A percentile compares a stretch with the other conserved stretches of the same genome.
These are phyloP conservation scores for Teratosphaeria zuluensis DNA, from an alignment of 2,329 filamentous ascomycete genomes.

Conservation along the genomic window DNA sequence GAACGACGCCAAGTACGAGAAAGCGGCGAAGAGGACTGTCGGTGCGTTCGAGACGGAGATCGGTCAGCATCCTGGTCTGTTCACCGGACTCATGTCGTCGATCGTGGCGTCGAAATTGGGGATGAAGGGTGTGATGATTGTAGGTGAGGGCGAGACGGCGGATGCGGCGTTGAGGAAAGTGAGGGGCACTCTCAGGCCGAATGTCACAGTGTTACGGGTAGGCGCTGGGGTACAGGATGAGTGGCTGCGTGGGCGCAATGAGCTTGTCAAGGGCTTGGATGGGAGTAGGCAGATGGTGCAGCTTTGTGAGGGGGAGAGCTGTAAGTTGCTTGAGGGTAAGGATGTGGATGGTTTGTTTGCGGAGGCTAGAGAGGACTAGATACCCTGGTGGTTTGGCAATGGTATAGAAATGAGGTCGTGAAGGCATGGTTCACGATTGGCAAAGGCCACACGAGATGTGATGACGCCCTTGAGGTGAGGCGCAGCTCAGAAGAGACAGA, in stretches of 20 bases:
- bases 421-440: too few relatives aligned
- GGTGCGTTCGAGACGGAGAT: slow-evolving; percentile 85
- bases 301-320: slow-evolving; percentile 36
- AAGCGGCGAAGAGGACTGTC: slow-evolving; percentile 62
- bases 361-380: not conserved
- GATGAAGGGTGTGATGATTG: slow-evolving; percentile 49
- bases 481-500: too few relatives aligned
- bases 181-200: slow-evolving; percentile 28
- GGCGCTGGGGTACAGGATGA: slow-evolving; percentile 25
- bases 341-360: slow-evolving; percentile 19
- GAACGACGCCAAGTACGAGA: slow-evolving; percentile 53
- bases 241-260: slow-evolving; percentile 45
- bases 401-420: too few relatives aligned
- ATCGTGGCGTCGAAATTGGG: slow-evolving; percentile 70
- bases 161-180: slow-evolving; percentile 33
- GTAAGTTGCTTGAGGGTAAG: slow-evolving; percentile 19
- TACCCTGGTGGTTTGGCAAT: too few relatives aligned
- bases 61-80: slow-evolving; percentile 86
- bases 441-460: too few relatives aligned
- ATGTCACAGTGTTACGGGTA: slow-evolving; percentile 29
- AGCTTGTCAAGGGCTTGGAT: slow-evolving; percentile 34
- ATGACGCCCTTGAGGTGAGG: too few relatives aligned
- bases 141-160: slow-evolving; percentile 36
- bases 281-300: slow-evolving; percentile 33
- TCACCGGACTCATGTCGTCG: slow-evolving; percentile 65